Base-by-base conservation (phyloP, 768 basidiomycete species). In the Tylopilus sp. region DNA sequence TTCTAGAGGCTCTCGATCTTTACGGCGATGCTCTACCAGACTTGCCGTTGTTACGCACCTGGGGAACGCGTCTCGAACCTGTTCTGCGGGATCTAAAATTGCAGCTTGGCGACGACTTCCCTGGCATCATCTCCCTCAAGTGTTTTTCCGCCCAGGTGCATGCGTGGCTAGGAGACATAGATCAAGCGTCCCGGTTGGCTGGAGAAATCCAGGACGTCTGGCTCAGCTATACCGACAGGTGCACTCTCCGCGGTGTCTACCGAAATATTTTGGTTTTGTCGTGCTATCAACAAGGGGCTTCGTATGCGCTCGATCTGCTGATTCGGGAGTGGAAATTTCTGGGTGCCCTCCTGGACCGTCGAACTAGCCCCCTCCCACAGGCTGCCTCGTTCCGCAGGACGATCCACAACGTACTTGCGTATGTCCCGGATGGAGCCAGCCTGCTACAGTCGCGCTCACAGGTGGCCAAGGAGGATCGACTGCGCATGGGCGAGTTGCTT, bases 241-340 rank as follows among this genome's bases (percentile, higher is more conserved):
- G 44, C 10, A 52, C 58, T 24, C 60, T 69, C n/a, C 22, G 67
- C 29, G 46, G 36, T 53, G 72, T 70, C 8, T 79, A 75, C 55
- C 68, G 72, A 33, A 62, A 68, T 36, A 60, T 82, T 12, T 45
- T 78, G 33, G 62, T 67, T 14, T 73, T 74, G 16, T 67, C 69
- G 22, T 67, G 67, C 25, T 64, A 67, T 19, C 70, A 69, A 52
- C 65, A 62, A 25, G 72, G 69, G 43, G 57, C 71, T 19, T 21
- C 58, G 6, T 63, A 63, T 9, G 72, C 71, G 9, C 59, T 83
- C 31, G 70, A 75, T 43, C 65, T 75, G 26, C 55, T 81, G n/a
- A 54, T 74, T 31, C 57, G 62, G 29, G 70, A 81, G 30, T 78
- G 76, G 76, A 47, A 52, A 0, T 52, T 61, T 40, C 41, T 79